Percentiles rank a stretch among this genome's conserved stretches.
Evolutionary conservation across 371 early-diverging fungal species (phyloP).

Genomic region (Nematocida displodere): DNA sequence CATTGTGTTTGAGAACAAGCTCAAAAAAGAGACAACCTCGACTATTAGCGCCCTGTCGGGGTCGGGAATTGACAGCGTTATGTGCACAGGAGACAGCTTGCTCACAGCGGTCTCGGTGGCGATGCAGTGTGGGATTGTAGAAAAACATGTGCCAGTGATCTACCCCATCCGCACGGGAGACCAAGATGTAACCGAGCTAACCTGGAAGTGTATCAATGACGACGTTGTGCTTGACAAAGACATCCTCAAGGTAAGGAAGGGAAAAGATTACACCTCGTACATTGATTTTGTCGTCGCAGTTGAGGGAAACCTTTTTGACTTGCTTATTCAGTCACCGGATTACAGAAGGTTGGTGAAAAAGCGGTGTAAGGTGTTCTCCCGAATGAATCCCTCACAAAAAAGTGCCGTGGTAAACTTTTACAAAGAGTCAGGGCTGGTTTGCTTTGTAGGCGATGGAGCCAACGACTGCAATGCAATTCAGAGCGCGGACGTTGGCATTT

Average conservation of each 20-base stretch:
- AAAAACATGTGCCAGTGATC: slow-evolving; percentile 56
- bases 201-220: slow-evolving; percentile 61
- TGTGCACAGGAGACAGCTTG: slow-evolving; percentile 97
- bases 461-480: slow-evolving; percentile 97
- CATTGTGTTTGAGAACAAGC: slow-evolving; percentile 92
- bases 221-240: slow-evolving; percentile 62
- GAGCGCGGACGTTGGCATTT: slow-evolving; percentile 90
- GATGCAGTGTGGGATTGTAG: slow-evolving; percentile 76
- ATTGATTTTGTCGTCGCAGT: slow-evolving; percentile 61
- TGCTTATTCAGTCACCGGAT: slow-evolving; percentile 44
- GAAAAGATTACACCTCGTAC: slow-evolving; percentile 52
- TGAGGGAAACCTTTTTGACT: slow-evolving; percentile 64
- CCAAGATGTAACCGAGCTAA: slow-evolving; percentile 45
- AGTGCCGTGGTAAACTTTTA: slow-evolving; percentile 57
- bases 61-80: slow-evolving; percentile 83
- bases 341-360: slow-evolving; percentile 68
- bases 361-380: slow-evolving; percentile 72
- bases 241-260: slow-evolving; percentile 56
- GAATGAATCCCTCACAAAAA: slow-evolving; percentile 98
- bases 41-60: slow-evolving; percentile 75
- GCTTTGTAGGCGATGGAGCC: slow-evolving; percentile 88
- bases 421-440: slow-evolving; percentile 30
- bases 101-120: slow-evolving; percentile 92
- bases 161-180: slow-evolving; percentile 59
- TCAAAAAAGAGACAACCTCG: slow-evolving; percentile 76